Evolutionary conservation across 75 land plant species (phyloP).

Genomic region (Ceratopteris richardii): DNA sequence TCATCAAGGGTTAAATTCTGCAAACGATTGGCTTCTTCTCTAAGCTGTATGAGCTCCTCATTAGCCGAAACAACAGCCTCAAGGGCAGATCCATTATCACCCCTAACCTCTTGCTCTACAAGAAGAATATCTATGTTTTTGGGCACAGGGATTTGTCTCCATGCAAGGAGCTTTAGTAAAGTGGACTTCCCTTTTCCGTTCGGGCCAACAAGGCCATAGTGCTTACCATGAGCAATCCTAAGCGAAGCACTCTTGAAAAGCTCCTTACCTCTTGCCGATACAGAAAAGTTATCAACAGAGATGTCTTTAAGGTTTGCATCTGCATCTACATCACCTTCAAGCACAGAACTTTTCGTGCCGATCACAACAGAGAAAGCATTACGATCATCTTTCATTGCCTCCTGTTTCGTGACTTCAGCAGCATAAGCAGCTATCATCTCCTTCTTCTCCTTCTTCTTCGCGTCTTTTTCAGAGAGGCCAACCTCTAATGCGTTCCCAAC

Average conservation of each 20-base stretch:
- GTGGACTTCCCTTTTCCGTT: slow-evolving; percentile 95
- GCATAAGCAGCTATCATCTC: slow-evolving; percentile 49
- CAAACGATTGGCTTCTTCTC: slow-evolving; percentile 53
- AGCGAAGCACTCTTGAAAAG: slow-evolving; percentile 80
- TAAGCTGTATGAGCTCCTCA: slow-evolving; percentile 66
- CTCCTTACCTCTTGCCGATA: slow-evolving; percentile 89
- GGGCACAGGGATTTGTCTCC: slow-evolving; percentile 93
- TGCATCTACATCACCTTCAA: slow-evolving; percentile 48
- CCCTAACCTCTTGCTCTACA: slow-evolving; percentile 93
- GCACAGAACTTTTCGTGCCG: slow-evolving; percentile 46
- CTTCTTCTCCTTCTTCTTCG: slow-evolving; percentile 87
- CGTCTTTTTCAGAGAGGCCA: slow-evolving; percentile 41
- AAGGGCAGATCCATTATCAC: slow-evolving; percentile 72
- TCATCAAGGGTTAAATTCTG: slow-evolving; percentile 36
- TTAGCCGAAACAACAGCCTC: slow-evolving; percentile 86
- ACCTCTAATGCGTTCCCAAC: background rate
- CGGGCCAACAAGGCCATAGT: slow-evolving; percentile 92
- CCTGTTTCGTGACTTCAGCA: slow-evolving; percentile 49
- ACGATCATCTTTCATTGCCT: slow-evolving; percentile 74
- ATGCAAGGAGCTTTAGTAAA: slow-evolving; percentile 80
- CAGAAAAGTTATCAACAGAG: slow-evolving; percentile 76
- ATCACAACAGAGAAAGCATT: slow-evolving; percentile 88
- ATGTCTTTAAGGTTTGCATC: slow-evolving; percentile 92
- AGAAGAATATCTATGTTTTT: slow-evolving; percentile 86
- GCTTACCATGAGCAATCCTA: slow-evolving; percentile 82